Percentiles rank a stretch among this genome's conserved stretches.
Conservation (phyloP, 2,329 filamentous ascomycete species). For the Monilinia aucupariae region DNA sequence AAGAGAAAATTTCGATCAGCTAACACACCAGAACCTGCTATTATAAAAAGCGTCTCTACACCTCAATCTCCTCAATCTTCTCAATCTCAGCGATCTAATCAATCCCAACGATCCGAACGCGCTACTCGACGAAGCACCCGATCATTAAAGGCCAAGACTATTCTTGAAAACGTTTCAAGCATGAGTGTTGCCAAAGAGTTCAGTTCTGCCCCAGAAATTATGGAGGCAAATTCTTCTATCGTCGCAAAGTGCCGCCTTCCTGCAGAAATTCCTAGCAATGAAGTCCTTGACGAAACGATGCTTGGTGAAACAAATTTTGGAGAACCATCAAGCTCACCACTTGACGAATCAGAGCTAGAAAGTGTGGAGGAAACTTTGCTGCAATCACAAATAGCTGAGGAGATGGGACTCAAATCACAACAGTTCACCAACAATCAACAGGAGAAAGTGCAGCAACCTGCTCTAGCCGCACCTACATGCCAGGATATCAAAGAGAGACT, state of each 20-base stretch:
- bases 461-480: conserved; percentile 30
- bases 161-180: conserved; percentile 10
- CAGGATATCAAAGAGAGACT: conserved; percentile 48
- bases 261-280: background rate
- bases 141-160: conserved; percentile 13
- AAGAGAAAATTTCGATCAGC: conserved; percentile 18
- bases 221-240: background rate
- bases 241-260: background rate
- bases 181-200: background rate
- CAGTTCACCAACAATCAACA: background rate
- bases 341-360: conserved; percentile 5
- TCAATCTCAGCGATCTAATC: background rate
- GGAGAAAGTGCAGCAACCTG: background rate
- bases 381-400: conserved; percentile 15
- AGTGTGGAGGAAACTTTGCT: conserved; percentile 12
- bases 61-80: background rate
- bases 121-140: background rate
- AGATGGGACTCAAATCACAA: conserved; percentile 4
- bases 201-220: background rate
- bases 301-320: background rate
- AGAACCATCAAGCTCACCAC: background rate
- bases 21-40: conserved; percentile 8
- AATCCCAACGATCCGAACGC: background rate
- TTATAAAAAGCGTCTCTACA: background rate
- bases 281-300: conserved; percentile 14